Conservation (phyloP, 208 protist species). For the Leishmania martiniquensis region DNA sequence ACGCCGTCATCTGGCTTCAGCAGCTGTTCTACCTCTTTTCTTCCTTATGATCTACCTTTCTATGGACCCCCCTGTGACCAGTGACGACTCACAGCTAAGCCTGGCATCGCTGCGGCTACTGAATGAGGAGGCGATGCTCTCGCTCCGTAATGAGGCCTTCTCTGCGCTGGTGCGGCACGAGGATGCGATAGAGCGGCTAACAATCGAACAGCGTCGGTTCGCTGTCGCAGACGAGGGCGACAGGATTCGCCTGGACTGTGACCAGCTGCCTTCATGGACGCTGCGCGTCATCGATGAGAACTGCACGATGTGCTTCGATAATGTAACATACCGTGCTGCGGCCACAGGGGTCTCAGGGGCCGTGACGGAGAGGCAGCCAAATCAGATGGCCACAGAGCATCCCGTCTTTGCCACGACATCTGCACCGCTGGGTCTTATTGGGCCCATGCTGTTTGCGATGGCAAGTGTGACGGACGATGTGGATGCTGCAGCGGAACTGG, state of each 20-base stretch:
- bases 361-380: background rate
- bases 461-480: background rate
- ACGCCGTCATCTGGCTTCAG: background rate
- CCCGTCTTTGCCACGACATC: background rate
- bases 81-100: background rate
- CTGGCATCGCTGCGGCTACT: rapidly evolving
- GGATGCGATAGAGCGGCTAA: background rate
- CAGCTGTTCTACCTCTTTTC: background rate
- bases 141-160: background rate
- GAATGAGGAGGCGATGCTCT: background rate
- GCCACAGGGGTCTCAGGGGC: background rate
- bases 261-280: slow-evolving; percentile 5
- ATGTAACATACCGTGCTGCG: background rate
- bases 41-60: background rate
- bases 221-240: background rate
- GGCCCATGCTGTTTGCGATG: background rate
- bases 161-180: background rate
- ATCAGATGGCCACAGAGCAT: background rate
- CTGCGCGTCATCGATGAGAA: background rate
- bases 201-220: background rate
- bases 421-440: slow-evolving; percentile 18
- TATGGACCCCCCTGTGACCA: rapidly evolving
- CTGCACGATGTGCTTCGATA: slow-evolving; percentile 11
- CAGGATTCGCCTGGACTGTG: background rate
- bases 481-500: background rate